A percentile compares a stretch with the other conserved stretches of the same genome.
Evolutionary conservation across 257 asterid species (phyloP).

Genomic region (Leptodermis oblonga): DNA sequence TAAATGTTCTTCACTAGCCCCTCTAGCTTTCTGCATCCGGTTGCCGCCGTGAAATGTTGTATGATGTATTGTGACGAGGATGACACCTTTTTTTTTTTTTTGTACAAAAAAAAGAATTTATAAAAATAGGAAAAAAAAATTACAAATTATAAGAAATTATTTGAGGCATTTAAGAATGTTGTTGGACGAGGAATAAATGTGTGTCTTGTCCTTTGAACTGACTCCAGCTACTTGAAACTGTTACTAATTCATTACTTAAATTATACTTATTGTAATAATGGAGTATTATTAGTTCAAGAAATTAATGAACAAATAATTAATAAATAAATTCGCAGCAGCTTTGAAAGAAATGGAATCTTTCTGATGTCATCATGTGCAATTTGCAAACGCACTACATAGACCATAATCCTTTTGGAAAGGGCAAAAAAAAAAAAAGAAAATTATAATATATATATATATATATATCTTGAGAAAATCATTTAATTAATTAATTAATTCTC

Average conservation of each 20-base stretch:
- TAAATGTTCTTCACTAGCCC: slow-evolving; percentile 59
- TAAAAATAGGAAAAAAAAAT: not conserved
- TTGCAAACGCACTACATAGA: not conserved
- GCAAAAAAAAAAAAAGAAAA: not conserved
- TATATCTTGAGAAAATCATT: not conserved
- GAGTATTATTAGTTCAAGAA: not conserved
- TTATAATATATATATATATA: not conserved
- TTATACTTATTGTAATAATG: too few relatives aligned
- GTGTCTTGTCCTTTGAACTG: slow-evolving; percentile 9
- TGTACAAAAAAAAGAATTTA: not conserved
- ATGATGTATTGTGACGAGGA: slow-evolving; percentile 81
- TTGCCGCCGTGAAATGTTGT: slow-evolving; percentile 78
- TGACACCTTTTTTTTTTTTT: slow-evolving; percentile 34
- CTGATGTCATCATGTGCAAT: slow-evolving; percentile 16
- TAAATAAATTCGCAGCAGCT: not conserved
- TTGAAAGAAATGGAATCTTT: slow-evolving; percentile 17
- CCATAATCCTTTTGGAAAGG: slow-evolving; percentile 8
- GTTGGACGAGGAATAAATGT: slow-evolving; percentile 20
- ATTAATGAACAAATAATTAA: not conserved
- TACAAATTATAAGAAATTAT: not conserved
- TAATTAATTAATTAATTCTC: not conserved
- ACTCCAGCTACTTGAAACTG: slow-evolving; percentile 1
- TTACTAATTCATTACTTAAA: too few relatives aligned
- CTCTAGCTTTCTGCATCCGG: slow-evolving; percentile 66
- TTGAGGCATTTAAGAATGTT: slow-evolving; percentile 8